Conservation (phyloP, 306 rosid genomes). For the Sicyos edulis region DNA sequence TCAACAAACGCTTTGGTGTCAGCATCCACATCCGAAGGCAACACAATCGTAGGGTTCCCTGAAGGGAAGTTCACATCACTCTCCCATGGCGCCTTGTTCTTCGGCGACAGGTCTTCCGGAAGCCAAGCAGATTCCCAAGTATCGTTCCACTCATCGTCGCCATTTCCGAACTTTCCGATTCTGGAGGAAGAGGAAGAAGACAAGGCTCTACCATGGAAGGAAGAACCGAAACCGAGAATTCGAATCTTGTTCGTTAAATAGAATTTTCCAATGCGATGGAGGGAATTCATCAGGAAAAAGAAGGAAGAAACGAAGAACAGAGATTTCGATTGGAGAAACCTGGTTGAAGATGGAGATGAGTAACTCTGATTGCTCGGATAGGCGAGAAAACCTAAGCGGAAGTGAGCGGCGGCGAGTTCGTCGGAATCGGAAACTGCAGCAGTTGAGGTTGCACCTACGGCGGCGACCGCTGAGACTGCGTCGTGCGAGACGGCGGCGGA, state of each 20-base stretch:
- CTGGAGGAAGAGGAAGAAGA: conserved; percentile 25
- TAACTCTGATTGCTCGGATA: too few species aligned
- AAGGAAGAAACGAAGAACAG: too few species aligned
- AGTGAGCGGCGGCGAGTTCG: too few species aligned
- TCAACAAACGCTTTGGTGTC: conserved; percentile 84
- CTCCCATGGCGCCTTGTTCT: conserved; percentile 73
- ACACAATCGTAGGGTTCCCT: conserved; percentile 27
- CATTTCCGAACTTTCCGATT: conserved; percentile 28
- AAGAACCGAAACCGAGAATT: conserved; percentile 11
- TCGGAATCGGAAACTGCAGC: too few species aligned
- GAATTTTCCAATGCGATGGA: conserved; percentile 29
- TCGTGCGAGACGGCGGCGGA: too few species aligned
- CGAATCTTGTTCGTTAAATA: conserved; percentile 19
- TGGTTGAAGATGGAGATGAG: background rate
- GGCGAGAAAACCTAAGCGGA: too few species aligned
- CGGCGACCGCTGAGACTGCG: too few species aligned
- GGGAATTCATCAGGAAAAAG: conserved; percentile 36
- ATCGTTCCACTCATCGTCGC: conserved; percentile 81
- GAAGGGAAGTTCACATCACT: conserved; percentile 55
- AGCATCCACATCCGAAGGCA: conserved; percentile 41
- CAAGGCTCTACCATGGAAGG: conserved; percentile 17
- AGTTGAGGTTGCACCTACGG: too few species aligned
- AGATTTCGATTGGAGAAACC: background rate
- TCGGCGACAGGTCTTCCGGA: conserved; percentile 62
- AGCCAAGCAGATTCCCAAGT: conserved; percentile 97